Conservation (phyloP, 164 flowering plant genomes). For the Nelumbo lutea region DNA sequence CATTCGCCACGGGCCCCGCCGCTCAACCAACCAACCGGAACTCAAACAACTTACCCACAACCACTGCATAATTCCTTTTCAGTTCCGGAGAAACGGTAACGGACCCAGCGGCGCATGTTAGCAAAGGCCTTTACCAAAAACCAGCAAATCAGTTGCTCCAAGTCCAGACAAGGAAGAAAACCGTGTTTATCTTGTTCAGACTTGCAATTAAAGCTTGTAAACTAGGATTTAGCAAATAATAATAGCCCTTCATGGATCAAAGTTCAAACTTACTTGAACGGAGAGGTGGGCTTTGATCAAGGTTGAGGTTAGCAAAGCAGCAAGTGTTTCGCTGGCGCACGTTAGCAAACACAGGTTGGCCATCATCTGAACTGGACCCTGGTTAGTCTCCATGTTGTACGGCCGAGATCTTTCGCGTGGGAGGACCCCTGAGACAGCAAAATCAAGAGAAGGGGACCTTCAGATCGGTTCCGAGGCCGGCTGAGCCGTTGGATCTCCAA, state of each 20-base stretch:
- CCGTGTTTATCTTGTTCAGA: not conserved
- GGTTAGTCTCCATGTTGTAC: slow-evolving; percentile 26
- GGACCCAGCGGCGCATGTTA: not conserved
- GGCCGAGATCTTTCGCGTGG: slow-evolving; percentile 5
- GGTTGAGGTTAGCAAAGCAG: slow-evolving; percentile 19
- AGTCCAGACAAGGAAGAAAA: not conserved
- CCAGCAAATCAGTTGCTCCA: not conserved
- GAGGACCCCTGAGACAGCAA: slow-evolving; percentile 7
- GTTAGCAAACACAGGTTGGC: slow-evolving; percentile 14
- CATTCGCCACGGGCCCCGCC: not conserved
- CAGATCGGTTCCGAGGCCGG: not conserved
- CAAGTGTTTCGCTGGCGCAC: slow-evolving; percentile 29
- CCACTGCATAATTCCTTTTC: not conserved
- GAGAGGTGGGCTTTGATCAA: slow-evolving; percentile 20
- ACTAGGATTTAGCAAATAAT: no score
- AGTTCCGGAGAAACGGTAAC: not conserved
- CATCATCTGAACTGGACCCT: slow-evolving; percentile 16
- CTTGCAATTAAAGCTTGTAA: no score
- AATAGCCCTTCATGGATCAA: not conserved
- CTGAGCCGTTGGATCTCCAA: slow-evolving; percentile 22
- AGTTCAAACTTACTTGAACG: slow-evolving; percentile 17
- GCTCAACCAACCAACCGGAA: not conserved
- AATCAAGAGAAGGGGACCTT: slow-evolving; percentile 9
- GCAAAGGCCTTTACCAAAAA: not conserved
- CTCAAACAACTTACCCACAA: not conserved